Evolutionary conservation across 176 grass and related monocot species (phyloP).

Genomic region (Avena atlantica): DNA sequence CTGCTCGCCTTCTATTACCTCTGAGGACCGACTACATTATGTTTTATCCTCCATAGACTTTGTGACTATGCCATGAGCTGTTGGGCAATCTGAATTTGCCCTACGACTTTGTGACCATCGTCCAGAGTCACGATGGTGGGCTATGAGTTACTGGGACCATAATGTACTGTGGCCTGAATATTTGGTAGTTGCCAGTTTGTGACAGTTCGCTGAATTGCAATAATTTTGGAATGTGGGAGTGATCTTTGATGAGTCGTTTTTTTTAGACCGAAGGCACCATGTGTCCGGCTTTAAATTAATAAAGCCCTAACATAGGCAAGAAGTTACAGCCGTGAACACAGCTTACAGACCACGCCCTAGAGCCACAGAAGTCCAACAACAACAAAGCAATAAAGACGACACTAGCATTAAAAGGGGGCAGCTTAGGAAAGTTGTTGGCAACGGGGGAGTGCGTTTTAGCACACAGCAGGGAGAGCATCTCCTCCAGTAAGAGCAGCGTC

Average conservation of each 20-base stretch:
- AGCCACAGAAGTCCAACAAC: too few relatives aligned
- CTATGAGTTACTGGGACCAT: background rate
- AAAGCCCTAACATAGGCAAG: too few relatives aligned
- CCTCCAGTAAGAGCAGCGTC: too few relatives aligned
- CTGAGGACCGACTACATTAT: constrained; percentile 5
- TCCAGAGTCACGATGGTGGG: background rate
- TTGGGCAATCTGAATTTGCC: background rate
- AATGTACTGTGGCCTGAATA: background rate
- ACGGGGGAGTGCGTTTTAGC: too few relatives aligned
- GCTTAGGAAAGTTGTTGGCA: too few relatives aligned
- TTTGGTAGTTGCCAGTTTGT: background rate
- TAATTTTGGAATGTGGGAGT: background rate
- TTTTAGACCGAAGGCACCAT: too few relatives aligned
- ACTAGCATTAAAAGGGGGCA: too few relatives aligned
- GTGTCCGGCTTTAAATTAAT: too few relatives aligned
- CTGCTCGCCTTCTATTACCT: constrained; percentile 36
- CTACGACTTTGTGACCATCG: background rate
- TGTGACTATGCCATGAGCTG: background rate
- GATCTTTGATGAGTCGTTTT: background rate
- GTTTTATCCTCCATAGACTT: background rate
- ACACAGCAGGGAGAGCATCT: too few relatives aligned
- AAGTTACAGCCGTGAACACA: too few relatives aligned
- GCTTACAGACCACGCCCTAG: too few relatives aligned
- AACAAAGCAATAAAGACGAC: too few relatives aligned
- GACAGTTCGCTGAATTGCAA: background rate